Conservation (phyloP, 1,284 basidiomycete species). For the Veloboletus limbatus region DNA sequence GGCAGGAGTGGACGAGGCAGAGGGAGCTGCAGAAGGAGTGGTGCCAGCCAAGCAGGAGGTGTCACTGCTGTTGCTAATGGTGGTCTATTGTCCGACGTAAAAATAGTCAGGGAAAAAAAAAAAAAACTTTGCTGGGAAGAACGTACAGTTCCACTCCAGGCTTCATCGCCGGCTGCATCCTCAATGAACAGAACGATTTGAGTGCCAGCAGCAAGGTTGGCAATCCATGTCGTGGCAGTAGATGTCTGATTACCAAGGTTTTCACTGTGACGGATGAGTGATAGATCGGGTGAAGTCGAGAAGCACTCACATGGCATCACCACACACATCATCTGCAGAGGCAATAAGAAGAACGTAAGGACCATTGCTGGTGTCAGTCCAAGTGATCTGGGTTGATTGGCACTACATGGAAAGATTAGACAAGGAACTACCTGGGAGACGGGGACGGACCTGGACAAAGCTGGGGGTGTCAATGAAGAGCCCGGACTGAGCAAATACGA, state of each 20-base stretch:
- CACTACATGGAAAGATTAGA: conserved; percentile 46
- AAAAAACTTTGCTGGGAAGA: too few species aligned
- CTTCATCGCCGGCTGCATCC: conserved; percentile 54
- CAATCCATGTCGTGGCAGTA: conserved; percentile 47
- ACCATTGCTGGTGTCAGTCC: conserved; percentile 41
- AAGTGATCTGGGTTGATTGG: conserved; percentile 47
- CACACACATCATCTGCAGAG: conserved; percentile 51
- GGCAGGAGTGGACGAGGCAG: conserved; percentile 18
- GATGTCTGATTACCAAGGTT: conserved; percentile 57
- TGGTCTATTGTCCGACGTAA: conserved; percentile 42
- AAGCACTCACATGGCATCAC: conserved; percentile 51
- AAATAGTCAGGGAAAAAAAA: background rate
- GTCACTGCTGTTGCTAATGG: conserved; percentile 47
- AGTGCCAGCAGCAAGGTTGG: conserved; percentile 47
- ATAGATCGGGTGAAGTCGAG: background rate
- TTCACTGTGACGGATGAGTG: conserved; percentile 35
- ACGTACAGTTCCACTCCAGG: conserved; percentile 61
- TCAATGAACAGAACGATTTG: conserved; percentile 53
- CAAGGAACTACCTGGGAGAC: background rate
- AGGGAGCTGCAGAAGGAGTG: conserved; percentile 15
- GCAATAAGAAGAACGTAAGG: conserved; percentile 65
- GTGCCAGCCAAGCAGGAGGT: conserved; percentile 44
- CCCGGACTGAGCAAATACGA: conserved; percentile 45
- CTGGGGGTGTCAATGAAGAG: conserved; percentile 52
- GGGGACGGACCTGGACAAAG: conserved; percentile 49